Evolutionary conservation across 305 asterid species (phyloP).

Genomic region (Rubia balearica): DNA sequence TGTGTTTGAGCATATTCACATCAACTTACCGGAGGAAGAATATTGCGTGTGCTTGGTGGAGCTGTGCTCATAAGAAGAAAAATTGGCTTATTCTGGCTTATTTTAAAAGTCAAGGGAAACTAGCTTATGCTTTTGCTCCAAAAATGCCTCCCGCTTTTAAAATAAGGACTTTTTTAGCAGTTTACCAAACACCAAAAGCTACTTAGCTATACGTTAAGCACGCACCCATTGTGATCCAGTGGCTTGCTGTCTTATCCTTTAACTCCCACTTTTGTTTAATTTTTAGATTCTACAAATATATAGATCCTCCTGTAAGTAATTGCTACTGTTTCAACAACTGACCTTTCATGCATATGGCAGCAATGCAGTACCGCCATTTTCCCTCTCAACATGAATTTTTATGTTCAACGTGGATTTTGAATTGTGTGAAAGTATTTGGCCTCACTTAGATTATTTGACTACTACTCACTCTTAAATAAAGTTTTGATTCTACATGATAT

Average conservation of each 20-base stretch:
- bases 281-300: neutral
- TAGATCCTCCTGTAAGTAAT: neutral
- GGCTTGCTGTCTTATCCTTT: neutral
- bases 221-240: neutral
- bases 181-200: no score
- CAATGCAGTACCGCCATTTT: neutral
- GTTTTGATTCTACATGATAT: neutral
- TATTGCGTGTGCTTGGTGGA: neutral
- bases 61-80: no score
- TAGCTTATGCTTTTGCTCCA: no score
- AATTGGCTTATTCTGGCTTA: no score
- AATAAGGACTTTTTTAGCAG: no score
- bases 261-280: neutral
- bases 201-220: neutral
- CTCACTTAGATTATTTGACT: neutral
- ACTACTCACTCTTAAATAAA: neutral
- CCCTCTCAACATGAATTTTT: neutral
- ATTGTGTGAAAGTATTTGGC: neutral
- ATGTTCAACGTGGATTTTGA: neutral
- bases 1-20: neutral
- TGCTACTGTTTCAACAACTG: neutral
- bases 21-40: neutral
- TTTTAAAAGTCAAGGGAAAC: no score
- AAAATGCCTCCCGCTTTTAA: neutral
- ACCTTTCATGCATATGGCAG: neutral